These are phyloP conservation scores for Phylloporus sp. DNA, from an alignment of 1,284 basidiomycete species.

Conservation along the genomic window DNA sequence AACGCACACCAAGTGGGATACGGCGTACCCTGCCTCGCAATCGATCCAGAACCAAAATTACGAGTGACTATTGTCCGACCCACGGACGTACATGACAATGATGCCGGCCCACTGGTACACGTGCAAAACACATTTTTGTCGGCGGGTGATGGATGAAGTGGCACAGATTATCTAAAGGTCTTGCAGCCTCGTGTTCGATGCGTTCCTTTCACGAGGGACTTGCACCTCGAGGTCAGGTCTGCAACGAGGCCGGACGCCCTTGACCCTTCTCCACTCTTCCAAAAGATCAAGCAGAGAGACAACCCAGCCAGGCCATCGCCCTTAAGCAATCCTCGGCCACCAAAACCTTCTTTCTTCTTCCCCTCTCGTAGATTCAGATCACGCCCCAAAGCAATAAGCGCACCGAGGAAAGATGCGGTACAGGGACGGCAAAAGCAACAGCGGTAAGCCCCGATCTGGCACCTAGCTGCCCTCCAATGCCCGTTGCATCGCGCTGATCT, in stretches of 20 bases:
- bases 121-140: constrained; percentile 30
- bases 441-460: constrained; percentile 21
- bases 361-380: constrained; percentile 1
- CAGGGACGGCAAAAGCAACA: constrained; percentile 27
- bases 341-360: not conserved
- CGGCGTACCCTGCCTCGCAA: not conserved
- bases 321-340: not conserved
- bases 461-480: not conserved
- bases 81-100: constrained; percentile 13
- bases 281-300: constrained; percentile 2
- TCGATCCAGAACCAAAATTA: no score
- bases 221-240: constrained; percentile 12
- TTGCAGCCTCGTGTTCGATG: constrained; percentile 28
- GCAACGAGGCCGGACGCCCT: not conserved
- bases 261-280: not conserved
- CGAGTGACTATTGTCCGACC: constrained; percentile 11
- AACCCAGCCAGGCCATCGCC: not conserved
- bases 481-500: constrained; percentile 16
- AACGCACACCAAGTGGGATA: not conserved
- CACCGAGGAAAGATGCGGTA: constrained; percentile 20
- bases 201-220: constrained; percentile 25
- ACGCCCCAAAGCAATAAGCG: not conserved
- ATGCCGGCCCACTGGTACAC: constrained; percentile 19
- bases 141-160: constrained; percentile 18
- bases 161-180: constrained; percentile 30